Percentiles rank a stretch among this genome's conserved stretches.
Conservation (phyloP, 768 basidiomycete genomes). For the Naganishia antarctica region DNA sequence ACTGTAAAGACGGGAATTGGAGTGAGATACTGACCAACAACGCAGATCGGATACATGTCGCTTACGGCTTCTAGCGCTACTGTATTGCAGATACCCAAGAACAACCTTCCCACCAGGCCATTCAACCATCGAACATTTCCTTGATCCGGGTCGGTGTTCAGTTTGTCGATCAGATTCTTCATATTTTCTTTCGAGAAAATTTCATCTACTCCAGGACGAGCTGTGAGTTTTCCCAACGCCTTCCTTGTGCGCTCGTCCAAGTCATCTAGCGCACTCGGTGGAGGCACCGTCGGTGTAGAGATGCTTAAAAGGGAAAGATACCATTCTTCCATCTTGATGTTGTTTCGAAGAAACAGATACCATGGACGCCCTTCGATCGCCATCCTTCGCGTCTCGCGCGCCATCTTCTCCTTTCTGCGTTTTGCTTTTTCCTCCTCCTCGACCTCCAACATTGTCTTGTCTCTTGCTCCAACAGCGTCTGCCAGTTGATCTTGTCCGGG, state of each 20-base stretch:
- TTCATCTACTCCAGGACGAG: constrained; percentile 56
- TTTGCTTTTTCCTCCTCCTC: constrained; percentile 20
- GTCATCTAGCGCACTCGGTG: constrained; percentile 60
- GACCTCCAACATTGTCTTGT: constrained; percentile 25
- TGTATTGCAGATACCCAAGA: constrained; percentile 87
- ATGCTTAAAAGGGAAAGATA: constrained; percentile 55
- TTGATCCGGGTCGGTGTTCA: constrained; percentile 91
- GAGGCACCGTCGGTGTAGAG: constrained; percentile 42
- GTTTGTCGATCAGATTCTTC: constrained; percentile 70
- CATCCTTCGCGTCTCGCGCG: constrained; percentile 53
- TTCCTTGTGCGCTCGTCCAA: constrained; percentile 38
- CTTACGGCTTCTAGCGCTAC: constrained; percentile 62
- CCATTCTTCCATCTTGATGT: constrained; percentile 96
- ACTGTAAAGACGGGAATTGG: constrained; percentile 45
- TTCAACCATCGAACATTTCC: constrained; percentile 98
- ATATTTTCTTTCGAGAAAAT: constrained; percentile 76
- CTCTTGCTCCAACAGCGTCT: background rate
- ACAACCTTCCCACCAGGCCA: constrained; percentile 82
- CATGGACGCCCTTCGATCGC: constrained; percentile 61
- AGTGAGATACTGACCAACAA: background rate
- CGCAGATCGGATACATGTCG: constrained; percentile 10
- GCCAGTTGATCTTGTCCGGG: background rate
- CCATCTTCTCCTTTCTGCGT: constrained; percentile 53
- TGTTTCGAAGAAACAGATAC: constrained; percentile 88
- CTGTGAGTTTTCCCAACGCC: constrained; percentile 39